phyloP scores from a whole-genome alignment of 2,329 filamentous ascomycete species.

The Fusarium setosum region DNA sequence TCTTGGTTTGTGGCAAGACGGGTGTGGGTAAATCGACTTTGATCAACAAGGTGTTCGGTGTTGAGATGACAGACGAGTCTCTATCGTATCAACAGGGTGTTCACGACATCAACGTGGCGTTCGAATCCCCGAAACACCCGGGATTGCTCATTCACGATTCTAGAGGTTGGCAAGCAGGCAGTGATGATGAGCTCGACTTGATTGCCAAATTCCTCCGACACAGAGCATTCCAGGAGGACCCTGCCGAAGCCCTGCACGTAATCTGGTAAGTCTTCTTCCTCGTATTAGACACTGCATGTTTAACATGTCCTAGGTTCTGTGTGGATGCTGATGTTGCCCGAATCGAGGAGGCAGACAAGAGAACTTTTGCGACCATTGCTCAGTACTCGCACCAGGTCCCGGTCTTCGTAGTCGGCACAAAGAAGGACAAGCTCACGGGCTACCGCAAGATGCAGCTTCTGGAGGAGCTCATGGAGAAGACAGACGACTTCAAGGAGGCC shows the following conservation, averaged over 20 bases:
- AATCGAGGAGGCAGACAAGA: constrained; percentile 42
- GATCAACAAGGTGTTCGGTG: constrained; percentile 43
- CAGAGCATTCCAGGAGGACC: constrained; percentile 40
- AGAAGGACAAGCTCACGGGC: constrained; percentile 40
- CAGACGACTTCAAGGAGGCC: constrained; percentile 38
- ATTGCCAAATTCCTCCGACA: constrained; percentile 42
- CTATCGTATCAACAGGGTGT: constrained; percentile 39
- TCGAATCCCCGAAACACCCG: constrained; percentile 39
- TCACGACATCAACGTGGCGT: constrained; percentile 41
- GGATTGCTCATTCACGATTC: constrained; percentile 41
- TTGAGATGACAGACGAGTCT: constrained; percentile 40
- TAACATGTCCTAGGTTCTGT: constrained; percentile 32
- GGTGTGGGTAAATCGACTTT: constrained; percentile 42
- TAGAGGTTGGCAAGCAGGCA: constrained; percentile 41
- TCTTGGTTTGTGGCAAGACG: constrained; percentile 40
- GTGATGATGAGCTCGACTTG: constrained; percentile 37
- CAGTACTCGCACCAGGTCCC: constrained; percentile 41
- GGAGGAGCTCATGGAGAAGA: constrained; percentile 42
- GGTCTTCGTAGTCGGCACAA: constrained; percentile 41
- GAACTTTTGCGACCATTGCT: constrained; percentile 41
- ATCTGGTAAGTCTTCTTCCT: constrained; percentile 16
- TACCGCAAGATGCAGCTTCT: constrained; percentile 33
- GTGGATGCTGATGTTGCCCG: constrained; percentile 40
- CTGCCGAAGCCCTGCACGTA: constrained; percentile 38
- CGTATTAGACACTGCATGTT: fast-evolving